A percentile compares a stretch with the other conserved stretches of the same genome.
Evolutionary conservation across 768 basidiomycete species (phyloP).

Genomic region (Coprinopsis strossmayeri): DNA sequence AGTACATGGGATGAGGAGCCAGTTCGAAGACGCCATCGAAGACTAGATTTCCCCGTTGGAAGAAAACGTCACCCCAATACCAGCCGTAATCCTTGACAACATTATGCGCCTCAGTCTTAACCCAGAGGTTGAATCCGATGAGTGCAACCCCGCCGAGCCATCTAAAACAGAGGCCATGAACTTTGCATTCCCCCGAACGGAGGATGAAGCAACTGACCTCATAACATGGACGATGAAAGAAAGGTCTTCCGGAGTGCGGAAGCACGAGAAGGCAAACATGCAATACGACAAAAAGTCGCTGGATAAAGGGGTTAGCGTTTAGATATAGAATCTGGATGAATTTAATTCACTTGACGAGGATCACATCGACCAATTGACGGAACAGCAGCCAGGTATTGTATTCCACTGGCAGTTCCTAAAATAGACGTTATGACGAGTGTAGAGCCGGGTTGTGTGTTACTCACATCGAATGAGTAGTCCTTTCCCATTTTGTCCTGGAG

Average conservation of each 20-base stretch:
- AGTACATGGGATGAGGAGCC: constrained; percentile 94
- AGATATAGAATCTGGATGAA: neutral
- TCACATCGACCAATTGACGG: constrained; percentile 92
- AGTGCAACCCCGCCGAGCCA: constrained; percentile 85
- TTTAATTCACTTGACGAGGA: constrained; percentile 80
- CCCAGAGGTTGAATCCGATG: constrained; percentile 95
- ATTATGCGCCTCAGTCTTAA: constrained; percentile 95
- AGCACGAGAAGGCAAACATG: constrained; percentile 92
- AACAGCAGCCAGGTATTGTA: constrained; percentile 98
- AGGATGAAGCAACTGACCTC: constrained; percentile 41
- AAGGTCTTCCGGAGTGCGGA: constrained; percentile 77
- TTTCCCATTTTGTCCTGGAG: constrained; percentile 90
- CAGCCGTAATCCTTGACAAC: constrained; percentile 98
- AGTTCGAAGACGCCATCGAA: constrained; percentile 98
- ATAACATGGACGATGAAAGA: constrained; percentile 69
- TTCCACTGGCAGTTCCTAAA: constrained; percentile 82
- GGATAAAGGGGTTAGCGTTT: constrained; percentile 9
- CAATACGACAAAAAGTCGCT: constrained; percentile 95
- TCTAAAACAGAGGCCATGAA: constrained; percentile 30
- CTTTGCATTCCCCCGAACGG: constrained; percentile 4
- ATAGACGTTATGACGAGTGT: neutral
- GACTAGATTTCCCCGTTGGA: constrained; percentile 86
- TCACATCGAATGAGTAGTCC: constrained; percentile 87
- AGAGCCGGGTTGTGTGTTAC: constrained; percentile 20
- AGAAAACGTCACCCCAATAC: constrained; percentile 95